Evolutionary conservation across 2,329 filamentous ascomycete species (phyloP), one percentile per base, ranked within the genome.

Genomic region (Alternaria longipes): DNA sequence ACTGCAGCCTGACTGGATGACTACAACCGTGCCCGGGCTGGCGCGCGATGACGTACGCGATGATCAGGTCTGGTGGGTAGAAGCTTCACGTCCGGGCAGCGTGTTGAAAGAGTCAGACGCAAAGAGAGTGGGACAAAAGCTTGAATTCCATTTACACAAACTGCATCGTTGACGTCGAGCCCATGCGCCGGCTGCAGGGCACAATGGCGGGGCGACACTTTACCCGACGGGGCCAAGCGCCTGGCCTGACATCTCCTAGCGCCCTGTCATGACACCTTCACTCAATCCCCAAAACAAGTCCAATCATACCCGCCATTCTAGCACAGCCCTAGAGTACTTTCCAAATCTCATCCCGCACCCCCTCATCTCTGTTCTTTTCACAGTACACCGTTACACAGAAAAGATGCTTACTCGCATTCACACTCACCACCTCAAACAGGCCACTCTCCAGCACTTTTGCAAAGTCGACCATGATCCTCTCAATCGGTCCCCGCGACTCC

Each of bases 361-460:
- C 32, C 32, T 34, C 32, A 14, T 16, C 11, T 12, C 30, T 56
- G 24, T 60, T 47, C 45, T 47, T 59, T 20, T 41, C 32, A 59
- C n/a, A 34, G 26, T 50, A 44, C 18, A 59, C 32, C 32, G 42
- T 49, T 30, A 50, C 57, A 24, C 51, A 60, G 24, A 60, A 60
- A n/a, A 60, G 12, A 30, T 60, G 51, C 51, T 60, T 60, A 40
- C 57, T 55, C 32, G 57, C 57, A 50, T 55, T 55, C 22, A 60
- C 38, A 40, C 57, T 60, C 30, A 28, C 28, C 24, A 60, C 40
- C 36, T 60, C 57, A 30, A 60, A 44, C 20, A 60, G 7, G 9
- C 45, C 57, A 30, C 42, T 55, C 51, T 55, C 36, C 24, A 60
- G 22, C 32, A 51, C 57, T 30, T 12, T 50, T 47, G 36, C 57